Evolutionary conservation across 179 eudicot genomes (phyloP), one percentile per base, ranked within the genome.

Genomic region (Camellia oleifera): DNA sequence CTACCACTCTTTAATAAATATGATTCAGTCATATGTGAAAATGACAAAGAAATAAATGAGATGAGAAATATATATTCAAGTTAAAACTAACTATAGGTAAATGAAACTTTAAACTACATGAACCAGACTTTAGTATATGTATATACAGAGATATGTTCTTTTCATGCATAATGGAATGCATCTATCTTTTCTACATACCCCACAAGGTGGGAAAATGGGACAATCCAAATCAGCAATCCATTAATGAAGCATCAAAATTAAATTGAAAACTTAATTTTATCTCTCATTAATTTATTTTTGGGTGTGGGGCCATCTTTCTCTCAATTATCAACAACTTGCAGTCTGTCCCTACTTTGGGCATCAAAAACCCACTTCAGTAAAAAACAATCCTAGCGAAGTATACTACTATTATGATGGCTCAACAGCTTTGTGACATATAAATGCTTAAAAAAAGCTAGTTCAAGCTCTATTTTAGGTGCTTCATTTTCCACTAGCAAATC

Each of bases 271-370:
- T 42, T 68, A 1, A 13, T 0, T 68, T 18, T 68, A 12, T 65
- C 44, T 26, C 48, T 67, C 71, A 66, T 42, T 40, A 14, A 15
- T 8, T 7, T 7, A n/a, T 45, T 70, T 15, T 46, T 69, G 53
- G 3, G 52, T 45, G 2, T 18, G n/a, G 42, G 26, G 7, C 6
- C 15, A 17, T 3, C 18, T 50, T 18, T 70, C 44, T 48, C 58
- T 70, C 74, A 70, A 70, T 70, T 70, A 70, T 70, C 56, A 69
- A 14, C 74, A 70, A 70, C 74, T 70, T 70, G 74, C 14, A 70
- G 56, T 8, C 6, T 69, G 50, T 44, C 72, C 56, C 56, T n/a
- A 46, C 74, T 15, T 14, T 5, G 50, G 18, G 40, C 6, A 63
- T 63, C 26, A 63, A 20, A 67, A 67, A 40, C 7, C 71, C 50